phyloP scores from a whole-genome alignment of 2,329 filamentous ascomycete species.

The Diplocarpon mali region DNA sequence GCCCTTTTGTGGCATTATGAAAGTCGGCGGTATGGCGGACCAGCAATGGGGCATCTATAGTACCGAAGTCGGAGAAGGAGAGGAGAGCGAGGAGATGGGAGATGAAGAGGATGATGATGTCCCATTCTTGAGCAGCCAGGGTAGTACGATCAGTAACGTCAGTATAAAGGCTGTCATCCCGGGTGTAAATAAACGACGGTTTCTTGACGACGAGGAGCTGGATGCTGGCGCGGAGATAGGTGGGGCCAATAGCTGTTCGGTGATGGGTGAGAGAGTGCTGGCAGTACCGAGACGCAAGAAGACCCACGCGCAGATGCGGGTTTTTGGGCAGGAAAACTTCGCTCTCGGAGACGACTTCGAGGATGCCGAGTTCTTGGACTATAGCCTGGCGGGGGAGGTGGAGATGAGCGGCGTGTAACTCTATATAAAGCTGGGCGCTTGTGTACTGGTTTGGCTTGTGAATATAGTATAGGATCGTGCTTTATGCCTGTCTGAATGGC shows the following conservation, averaged over 20 bases:
- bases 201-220: conserved; percentile 20
- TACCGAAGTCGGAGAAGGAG: conserved; percentile 33
- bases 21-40: conserved; percentile 57
- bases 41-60: conserved; percentile 15
- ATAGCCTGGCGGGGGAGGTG: conserved; percentile 20
- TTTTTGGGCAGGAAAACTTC: conserved; percentile 36
- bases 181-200: conserved; percentile 19
- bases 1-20: conserved; percentile 74
- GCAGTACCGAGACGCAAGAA: conserved; percentile 15
- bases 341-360: conserved; percentile 40
- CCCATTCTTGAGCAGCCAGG: conserved; percentile 21
- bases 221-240: not conserved
- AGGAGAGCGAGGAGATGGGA: not conserved
- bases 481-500: not conserved
- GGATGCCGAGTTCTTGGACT: conserved; percentile 56
- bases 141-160: conserved; percentile 12
- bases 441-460: not conserved
- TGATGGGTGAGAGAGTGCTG: conserved; percentile 18
- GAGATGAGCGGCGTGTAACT: conserved; percentile 23
- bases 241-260: conserved; percentile 16
- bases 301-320: conserved; percentile 19
- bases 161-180: conserved; percentile 5
- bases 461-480: not conserved
- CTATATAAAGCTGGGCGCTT: not conserved
- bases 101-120: conserved; percentile 17